Evolutionary conservation across 176 grass and related monocot genomes (phyloP), one percentile per base, ranked within the genome.

Genomic region (Hsuehochloa calcarea): DNA sequence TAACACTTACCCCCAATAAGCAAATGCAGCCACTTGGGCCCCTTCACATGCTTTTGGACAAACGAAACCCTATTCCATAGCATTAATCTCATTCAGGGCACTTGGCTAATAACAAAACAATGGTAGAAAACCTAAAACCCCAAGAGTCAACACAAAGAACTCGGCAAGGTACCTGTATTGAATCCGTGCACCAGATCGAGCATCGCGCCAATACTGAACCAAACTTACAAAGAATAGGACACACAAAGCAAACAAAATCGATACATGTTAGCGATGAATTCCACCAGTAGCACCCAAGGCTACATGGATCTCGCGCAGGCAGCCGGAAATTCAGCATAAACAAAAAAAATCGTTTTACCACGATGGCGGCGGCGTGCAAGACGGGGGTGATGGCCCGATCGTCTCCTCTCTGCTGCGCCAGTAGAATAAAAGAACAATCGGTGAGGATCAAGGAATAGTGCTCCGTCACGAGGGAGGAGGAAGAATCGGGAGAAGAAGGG

Each of bases 31-130:
- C 89, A 99, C 85, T 94, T 96, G 16, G 91, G 84, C 5, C 93
- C 96, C 78, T 87, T 96, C 69, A 96, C 93, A 79, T 96, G 91
- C 84, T 96, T 99, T 74, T 92, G 96, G 71, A 99, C 77, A 86
- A 94, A 94, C 20, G 93, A 74, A 99, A 92, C 47, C 90, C 93
- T 99, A 74, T 47, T 62, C 17, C 82, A 83, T 78, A 91, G 13
- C 37, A 35, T n/a, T 34, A 78, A 22, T 75, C 40, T 69, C 56
- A 69, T 55, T 68, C 10, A 64, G 6, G 11, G 8, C 25, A 77
- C 54, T 15, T 3, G 20, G 15, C 56, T 55, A 55, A 45, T 12
- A 37, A 34, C 19, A 10, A 54, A 72, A 39, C 62, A n/a, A 26
- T 65, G 61, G 20, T 5, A 80, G 13, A 52, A 77, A 86, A 4